Evolutionary conservation across 2,329 filamentous ascomycete species (phyloP).

Genomic region (Clonostachys byssicola): DNA sequence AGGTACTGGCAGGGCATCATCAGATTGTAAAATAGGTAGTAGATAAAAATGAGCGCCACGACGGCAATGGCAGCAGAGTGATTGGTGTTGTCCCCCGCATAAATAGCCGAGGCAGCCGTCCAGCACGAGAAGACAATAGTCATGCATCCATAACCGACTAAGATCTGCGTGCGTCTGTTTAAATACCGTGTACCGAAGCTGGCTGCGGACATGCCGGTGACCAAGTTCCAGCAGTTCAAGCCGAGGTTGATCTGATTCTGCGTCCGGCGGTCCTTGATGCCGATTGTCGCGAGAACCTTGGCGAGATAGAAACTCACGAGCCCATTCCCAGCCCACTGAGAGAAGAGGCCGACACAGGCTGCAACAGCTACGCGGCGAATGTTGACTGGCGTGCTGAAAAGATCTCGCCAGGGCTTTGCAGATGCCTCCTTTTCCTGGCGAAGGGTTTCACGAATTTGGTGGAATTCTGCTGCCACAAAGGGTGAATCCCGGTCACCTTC

Average conservation of each 20-base stretch:
- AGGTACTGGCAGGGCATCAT: conserved; percentile 52
- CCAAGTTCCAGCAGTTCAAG: conserved; percentile 41
- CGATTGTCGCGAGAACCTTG: conserved; percentile 34
- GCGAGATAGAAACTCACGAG: conserved; percentile 21
- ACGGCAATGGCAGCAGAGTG: conserved; percentile 25
- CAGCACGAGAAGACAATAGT: conserved; percentile 45
- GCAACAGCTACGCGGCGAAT: conserved; percentile 29
- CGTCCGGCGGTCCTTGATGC: conserved; percentile 26
- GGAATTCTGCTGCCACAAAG: conserved; percentile 45
- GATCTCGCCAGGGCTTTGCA: background rate
- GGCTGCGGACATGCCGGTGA: conserved; percentile 9
- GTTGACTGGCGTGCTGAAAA: conserved; percentile 13
- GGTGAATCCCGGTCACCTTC: conserved; percentile 45
- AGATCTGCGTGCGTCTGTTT: too few relatives aligned
- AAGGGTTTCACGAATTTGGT: conserved; percentile 29
- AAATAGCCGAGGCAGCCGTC: conserved; percentile 36
- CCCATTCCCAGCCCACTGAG: conserved; percentile 23
- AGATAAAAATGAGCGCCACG: conserved; percentile 58
- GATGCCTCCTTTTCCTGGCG: conserved; percentile 28
- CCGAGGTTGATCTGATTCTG: conserved; percentile 38
- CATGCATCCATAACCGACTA: conserved; percentile 18
- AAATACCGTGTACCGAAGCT: too few relatives aligned
- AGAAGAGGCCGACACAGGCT: conserved; percentile 45
- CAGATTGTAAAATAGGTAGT: conserved; percentile 62
- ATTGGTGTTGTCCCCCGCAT: conserved; percentile 15